A percentile compares a stretch with the other conserved stretches of the same genome.
These are phyloP conservation scores for Capsicum pubescens DNA, from an alignment of 257 asterid genomes.

Conservation along the genomic window DNA sequence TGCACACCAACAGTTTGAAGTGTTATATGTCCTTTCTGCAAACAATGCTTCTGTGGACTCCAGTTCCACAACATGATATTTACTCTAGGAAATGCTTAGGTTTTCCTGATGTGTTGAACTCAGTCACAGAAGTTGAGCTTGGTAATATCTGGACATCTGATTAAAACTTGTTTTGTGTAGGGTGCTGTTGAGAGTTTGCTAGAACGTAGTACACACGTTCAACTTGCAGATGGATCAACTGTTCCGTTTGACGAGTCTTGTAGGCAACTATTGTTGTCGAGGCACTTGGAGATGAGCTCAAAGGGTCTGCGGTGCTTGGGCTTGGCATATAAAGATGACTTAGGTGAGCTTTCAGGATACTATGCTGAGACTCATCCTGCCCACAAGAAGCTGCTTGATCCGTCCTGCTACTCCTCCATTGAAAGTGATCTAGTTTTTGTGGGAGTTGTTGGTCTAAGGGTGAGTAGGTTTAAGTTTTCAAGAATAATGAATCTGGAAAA, in stretches of 20 bases:
- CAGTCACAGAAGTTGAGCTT: conserved; percentile 7
- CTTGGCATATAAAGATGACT: conserved; percentile 77
- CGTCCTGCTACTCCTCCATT: conserved; percentile 63
- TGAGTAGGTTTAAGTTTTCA: conserved; percentile 39
- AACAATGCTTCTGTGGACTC: background rate
- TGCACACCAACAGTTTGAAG: background rate
- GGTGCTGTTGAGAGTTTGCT: conserved; percentile 94
- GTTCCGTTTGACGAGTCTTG: conserved; percentile 65
- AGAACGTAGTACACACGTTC: conserved; percentile 73
- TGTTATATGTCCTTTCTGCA: background rate
- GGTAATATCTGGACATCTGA: background rate
- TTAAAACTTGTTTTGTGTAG: conserved; percentile 41
- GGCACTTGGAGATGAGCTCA: conserved; percentile 75
- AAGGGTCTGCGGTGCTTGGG: conserved; percentile 87
- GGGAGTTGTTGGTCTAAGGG: conserved; percentile 88
- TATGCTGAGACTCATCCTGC: conserved; percentile 65
- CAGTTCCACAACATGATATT: background rate
- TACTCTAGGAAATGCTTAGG: conserved; percentile 25
- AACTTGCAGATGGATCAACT: conserved; percentile 74
- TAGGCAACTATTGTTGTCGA: conserved; percentile 54
- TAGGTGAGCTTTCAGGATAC: conserved; percentile 79
- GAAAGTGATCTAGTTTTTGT: conserved; percentile 81
- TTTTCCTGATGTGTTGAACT: conserved; percentile 20
- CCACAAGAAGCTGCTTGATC: conserved; percentile 75
- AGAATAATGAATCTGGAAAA: background rate